phyloP scores from a whole-genome alignment of 2,329 filamentous ascomycete species.

The Fusarium abutilonis region DNA sequence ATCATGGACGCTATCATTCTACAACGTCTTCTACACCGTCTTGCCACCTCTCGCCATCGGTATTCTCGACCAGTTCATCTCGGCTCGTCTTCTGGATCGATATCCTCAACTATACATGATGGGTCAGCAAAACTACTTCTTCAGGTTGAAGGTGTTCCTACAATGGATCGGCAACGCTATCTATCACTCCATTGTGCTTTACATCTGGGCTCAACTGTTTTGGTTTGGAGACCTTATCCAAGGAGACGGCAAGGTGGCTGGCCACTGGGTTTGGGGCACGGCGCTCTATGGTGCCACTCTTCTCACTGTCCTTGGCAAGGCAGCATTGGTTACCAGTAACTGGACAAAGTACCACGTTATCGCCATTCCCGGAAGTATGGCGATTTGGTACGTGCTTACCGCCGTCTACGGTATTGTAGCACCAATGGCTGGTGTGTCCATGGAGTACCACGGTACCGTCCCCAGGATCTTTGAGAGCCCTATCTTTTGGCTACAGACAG shows the following conservation, averaged over 20 bases:
- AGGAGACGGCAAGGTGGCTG: conserved; percentile 80
- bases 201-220: conserved; percentile 83
- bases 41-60: conserved; percentile 93
- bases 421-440: conserved; percentile 81
- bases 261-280: conserved; percentile 98
- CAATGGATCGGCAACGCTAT: conserved; percentile 95
- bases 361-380: conserved; percentile 92
- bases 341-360: conserved; percentile 99
- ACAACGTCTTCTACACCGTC: conserved; percentile 98
- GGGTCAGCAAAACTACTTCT: conserved; percentile 92
- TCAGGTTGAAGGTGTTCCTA: conserved; percentile 90
- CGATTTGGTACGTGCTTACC: conserved; percentile 90
- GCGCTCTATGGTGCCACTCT: conserved; percentile 95
- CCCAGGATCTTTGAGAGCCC: conserved; percentile 82
- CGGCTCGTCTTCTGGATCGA: conserved; percentile 88
- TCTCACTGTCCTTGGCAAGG: conserved; percentile 92
- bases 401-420: conserved; percentile 88
- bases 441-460: conserved; percentile 86
- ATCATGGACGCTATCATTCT: conserved; percentile 99
- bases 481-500: conserved; percentile 90
- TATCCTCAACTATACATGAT: conserved; percentile 96
- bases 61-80: conserved; percentile 98
- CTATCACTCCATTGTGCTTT: conserved; percentile 94
- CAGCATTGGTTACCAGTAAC: conserved; percentile 92
- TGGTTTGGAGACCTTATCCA: conserved; percentile 84